phyloP scores from a whole-genome alignment of 495 filamentous ascomycete species.

The Trichoderma asperelloides region DNA sequence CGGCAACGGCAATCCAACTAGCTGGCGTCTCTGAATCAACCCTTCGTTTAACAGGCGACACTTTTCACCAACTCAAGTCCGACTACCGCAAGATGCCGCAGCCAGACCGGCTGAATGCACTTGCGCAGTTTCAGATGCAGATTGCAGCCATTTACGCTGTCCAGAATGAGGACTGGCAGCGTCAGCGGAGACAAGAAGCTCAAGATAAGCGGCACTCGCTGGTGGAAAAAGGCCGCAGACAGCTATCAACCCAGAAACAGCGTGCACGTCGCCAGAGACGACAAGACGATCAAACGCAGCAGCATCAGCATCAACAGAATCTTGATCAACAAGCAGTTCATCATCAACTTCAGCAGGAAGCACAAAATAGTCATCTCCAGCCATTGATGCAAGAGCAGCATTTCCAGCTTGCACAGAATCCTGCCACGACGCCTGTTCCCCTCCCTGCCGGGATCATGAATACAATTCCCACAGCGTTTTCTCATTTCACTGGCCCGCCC shows the following conservation, averaged over 20 bases:
- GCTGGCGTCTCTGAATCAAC: constrained; percentile 9
- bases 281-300: constrained; percentile 1
- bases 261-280: neutral
- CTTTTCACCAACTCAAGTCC: constrained; percentile 11
- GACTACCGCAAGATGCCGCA: constrained; percentile 11
- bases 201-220: constrained; percentile 4
- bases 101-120: constrained; percentile 10
- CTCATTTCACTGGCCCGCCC: neutral
- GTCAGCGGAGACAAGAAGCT: constrained; percentile 5
- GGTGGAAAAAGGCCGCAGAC: constrained; percentile 5
- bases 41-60: constrained; percentile 12
- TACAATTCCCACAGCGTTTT: neutral
- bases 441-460: neutral
- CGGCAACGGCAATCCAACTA: neutral
- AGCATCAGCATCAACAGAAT: constrained; percentile 6
- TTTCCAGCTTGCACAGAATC: constrained; percentile 1
- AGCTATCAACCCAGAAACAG: constrained; percentile 2
- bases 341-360: neutral
- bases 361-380: neutral
- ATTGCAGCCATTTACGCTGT: constrained; percentile 12
- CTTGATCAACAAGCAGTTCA: neutral
- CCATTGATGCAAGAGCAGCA: constrained; percentile 8
- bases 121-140: constrained; percentile 11
- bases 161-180: constrained; percentile 13
- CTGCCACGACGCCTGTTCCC: neutral